phyloP scores from a whole-genome alignment of 2,329 filamentous ascomycete species.

The Colletotrichum sp. region DNA sequence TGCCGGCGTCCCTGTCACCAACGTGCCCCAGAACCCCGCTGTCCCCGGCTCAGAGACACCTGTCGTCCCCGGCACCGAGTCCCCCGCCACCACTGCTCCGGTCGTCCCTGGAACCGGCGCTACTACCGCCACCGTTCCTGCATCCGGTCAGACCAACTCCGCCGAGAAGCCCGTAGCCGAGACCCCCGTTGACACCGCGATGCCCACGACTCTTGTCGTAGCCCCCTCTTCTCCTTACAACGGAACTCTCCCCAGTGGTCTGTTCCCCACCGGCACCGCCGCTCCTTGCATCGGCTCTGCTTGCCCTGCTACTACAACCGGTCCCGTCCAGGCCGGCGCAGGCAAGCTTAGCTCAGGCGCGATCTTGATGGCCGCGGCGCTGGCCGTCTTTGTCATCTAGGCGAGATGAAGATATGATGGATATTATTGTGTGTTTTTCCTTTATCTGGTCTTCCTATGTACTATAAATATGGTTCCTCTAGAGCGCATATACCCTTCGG shows the following conservation, averaged over 20 bases:
- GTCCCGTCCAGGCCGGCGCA: constrained; percentile 6
- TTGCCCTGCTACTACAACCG: constrained; percentile 15
- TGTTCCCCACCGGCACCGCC: neutral
- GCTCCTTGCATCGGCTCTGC: constrained; percentile 5
- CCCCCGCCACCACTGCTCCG: neutral
- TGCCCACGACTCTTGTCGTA: constrained; percentile 6
- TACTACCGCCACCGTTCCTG: neutral
- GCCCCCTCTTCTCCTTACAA: constrained; percentile 9
- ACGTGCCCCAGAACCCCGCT: constrained; percentile 8
- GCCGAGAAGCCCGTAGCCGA: neutral
- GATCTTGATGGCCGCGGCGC: neutral
- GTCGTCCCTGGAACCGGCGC: neutral
- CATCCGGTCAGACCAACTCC: neutral
- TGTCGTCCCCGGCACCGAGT: neutral
- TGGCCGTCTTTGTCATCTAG: neutral
- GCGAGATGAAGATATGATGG: neutral
- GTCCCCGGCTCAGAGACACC: neutral
- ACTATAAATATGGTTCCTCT: neutral
- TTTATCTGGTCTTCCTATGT: neutral
- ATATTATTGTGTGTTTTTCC: neutral
- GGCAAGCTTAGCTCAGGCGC: neutral
- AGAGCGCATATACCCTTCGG: too few species aligned
- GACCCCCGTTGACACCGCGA: neutral
- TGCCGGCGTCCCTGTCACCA: neutral
- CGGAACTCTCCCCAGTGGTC: neutral